A percentile compares a stretch with the other conserved stretches of the same genome.
These are phyloP conservation scores for Phanerodontia chrysosporium DNA, from an alignment of 768 basidiomycete species.

Conservation along the genomic window DNA sequence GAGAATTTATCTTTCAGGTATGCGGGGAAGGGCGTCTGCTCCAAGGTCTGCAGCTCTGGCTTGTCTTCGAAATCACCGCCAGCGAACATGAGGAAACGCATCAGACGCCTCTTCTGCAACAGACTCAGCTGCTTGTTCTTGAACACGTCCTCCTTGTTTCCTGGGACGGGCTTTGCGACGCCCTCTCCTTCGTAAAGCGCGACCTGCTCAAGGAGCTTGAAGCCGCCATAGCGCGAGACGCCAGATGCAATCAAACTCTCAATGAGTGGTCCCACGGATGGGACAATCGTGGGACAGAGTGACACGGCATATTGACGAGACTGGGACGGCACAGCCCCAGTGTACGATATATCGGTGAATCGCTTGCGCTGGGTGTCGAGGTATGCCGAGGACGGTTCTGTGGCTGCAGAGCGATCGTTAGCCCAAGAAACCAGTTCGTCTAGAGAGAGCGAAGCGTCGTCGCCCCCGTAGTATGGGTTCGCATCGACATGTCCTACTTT, in stretches of 20 bases:
- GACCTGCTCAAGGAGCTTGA: constrained; percentile 73
- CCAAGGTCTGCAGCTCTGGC: constrained; percentile 53
- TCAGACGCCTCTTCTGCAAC: constrained; percentile 83
- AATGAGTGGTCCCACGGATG: constrained; percentile 75
- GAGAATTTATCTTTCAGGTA: constrained; percentile 66
- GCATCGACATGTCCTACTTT: constrained; percentile 85
- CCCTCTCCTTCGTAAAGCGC: constrained; percentile 51
- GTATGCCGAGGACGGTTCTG: constrained; percentile 18
- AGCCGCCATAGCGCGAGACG: constrained; percentile 88
- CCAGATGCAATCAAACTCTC: constrained; percentile 75
- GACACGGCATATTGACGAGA: constrained; percentile 82
- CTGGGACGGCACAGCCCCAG: constrained; percentile 38
- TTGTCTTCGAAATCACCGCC: constrained; percentile 67
- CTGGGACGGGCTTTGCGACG: constrained; percentile 62
- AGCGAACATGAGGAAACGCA: constrained; percentile 87
- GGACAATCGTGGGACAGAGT: constrained; percentile 78
- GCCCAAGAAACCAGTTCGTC: constrained; percentile 79
- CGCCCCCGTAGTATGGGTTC: constrained; percentile 80
- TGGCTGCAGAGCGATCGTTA: constrained; percentile 28
- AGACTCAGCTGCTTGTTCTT: constrained; percentile 73
- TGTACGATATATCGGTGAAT: constrained; percentile 43
- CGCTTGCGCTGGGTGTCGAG: constrained; percentile 23
- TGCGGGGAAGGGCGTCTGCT: constrained; percentile 50
- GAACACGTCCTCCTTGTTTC: constrained; percentile 91
- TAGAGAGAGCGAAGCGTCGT: constrained; percentile 76